Base-by-base conservation (phyloP, 306 rosid species). In the Castanea sativa region DNA sequence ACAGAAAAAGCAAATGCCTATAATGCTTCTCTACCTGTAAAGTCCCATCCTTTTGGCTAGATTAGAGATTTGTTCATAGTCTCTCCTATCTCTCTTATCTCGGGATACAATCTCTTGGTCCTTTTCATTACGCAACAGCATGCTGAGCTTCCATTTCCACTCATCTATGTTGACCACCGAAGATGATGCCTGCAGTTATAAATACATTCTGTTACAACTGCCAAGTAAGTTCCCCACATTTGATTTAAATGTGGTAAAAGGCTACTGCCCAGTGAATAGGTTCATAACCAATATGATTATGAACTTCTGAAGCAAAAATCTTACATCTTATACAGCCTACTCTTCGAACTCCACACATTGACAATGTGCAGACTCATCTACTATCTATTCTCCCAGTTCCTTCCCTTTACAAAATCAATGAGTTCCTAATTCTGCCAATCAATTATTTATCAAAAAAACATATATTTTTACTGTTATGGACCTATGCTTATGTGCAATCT, bases 141-240 rank as follows among this genome's bases (percentile, higher is more conserved):
- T 78, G 89, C 98, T 88, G 82, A 94, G 92, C 69, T 94, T 94
- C 98, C 98, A 94, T 83, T 92, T 94, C 98, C 98, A 94, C 87
- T 94, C 98, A 55, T 94, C 98, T 21, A 94, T 94, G 84, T 94
- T 94, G 77, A 90, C 98, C 79, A 94, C 97, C 0, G 98, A 91
- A 72, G 98, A 94, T 0, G 97, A 94, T 45, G 91, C 94, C 97
- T 93, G 45, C 51, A 87, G 75, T 81, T 73, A 76, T 81, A 75
- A 74, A 77, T 13, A 67, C 16, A 76, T 73, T 33, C 69, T 61
- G 80, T 79, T 69, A 78, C 15, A 80, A 79, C 45, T 41, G 52
- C 43, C 55, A 51, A 30, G 56, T 33, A 35, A 51, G 25, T 27
- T 76, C 69, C 76, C 16, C 41, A 76, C 63, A 73, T 69, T 14